These are phyloP conservation scores for Apiospora rasikravindrae DNA, from an alignment of 2,329 filamentous ascomycete species.

Conservation along the genomic window DNA sequence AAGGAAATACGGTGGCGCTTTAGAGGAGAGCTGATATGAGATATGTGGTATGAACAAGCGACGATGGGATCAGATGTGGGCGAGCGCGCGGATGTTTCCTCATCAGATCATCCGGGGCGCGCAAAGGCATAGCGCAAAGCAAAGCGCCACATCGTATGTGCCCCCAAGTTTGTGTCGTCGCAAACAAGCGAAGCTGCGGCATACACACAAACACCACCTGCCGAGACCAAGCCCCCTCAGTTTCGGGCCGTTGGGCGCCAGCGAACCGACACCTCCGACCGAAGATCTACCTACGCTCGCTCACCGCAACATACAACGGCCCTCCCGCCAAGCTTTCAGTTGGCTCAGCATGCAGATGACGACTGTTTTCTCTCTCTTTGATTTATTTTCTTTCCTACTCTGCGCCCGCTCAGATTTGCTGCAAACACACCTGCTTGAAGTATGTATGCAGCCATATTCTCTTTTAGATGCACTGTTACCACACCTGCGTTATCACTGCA, in stretches of 20 bases:
- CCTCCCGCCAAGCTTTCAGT: background rate
- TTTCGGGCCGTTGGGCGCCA: slow-evolving; percentile 13
- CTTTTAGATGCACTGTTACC: background rate
- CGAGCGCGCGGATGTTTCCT: background rate
- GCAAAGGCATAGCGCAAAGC: background rate
- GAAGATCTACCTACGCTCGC: background rate
- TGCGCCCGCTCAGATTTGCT: background rate
- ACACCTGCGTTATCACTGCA: background rate
- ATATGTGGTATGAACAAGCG: background rate
- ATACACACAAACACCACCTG: background rate
- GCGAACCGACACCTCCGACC: background rate
- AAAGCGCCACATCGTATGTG: background rate
- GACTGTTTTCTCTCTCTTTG: background rate
- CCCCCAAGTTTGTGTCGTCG: background rate
- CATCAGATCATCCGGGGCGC: background rate
- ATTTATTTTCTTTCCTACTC: background rate
- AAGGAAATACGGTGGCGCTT: background rate
- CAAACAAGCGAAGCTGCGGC: background rate
- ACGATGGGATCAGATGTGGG: background rate
- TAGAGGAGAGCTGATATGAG: slow-evolving; percentile 1
- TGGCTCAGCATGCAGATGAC: background rate
- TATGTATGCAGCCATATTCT: background rate
- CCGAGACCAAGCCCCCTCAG: background rate
- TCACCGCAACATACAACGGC: background rate
- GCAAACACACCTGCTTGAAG: background rate